phyloP scores from a whole-genome alignment of 768 basidiomycete species.

The Lyophyllum shimeji region DNA sequence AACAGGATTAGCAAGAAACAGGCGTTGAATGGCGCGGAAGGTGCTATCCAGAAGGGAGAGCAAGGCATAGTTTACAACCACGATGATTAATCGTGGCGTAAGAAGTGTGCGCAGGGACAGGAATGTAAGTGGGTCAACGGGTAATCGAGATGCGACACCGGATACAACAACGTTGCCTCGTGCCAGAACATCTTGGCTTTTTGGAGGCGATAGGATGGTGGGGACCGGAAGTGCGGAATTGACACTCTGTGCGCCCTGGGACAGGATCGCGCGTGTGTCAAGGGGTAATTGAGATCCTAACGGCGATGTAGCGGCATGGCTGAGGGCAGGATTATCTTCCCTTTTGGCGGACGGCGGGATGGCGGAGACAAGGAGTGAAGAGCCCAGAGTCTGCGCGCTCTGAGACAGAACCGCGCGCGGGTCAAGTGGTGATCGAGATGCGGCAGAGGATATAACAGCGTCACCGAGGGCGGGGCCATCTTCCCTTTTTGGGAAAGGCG shows the following conservation, averaged over 20 bases:
- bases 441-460: too few species aligned
- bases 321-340: constrained; percentile 4
- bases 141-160: not conserved
- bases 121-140: constrained; percentile 25
- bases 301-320: constrained; percentile 4
- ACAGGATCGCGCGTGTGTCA: too few species aligned
- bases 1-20: constrained; percentile 69
- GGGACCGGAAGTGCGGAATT: too few species aligned
- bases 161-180: constrained; percentile 6
- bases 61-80: constrained; percentile 60
- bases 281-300: constrained; percentile 2
- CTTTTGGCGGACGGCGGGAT: constrained; percentile 15
- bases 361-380: constrained; percentile 22
- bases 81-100: constrained; percentile 52
- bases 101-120: constrained; percentile 51
- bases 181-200: constrained; percentile 4
- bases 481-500: too few species aligned
- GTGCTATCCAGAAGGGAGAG: constrained; percentile 67
- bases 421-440: too few species aligned
- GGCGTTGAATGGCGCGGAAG: constrained; percentile 59
- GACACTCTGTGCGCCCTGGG: too few species aligned
- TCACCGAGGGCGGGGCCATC: too few species aligned
- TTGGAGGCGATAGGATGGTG: too few species aligned
- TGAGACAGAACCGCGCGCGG: too few species aligned
- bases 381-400: constrained; percentile 42